Percentiles rank a stretch among this genome's conserved stretches.
Evolutionary conservation across 495 filamentous ascomycete species (phyloP).

Genomic region (Aspergillus avenaceus): DNA sequence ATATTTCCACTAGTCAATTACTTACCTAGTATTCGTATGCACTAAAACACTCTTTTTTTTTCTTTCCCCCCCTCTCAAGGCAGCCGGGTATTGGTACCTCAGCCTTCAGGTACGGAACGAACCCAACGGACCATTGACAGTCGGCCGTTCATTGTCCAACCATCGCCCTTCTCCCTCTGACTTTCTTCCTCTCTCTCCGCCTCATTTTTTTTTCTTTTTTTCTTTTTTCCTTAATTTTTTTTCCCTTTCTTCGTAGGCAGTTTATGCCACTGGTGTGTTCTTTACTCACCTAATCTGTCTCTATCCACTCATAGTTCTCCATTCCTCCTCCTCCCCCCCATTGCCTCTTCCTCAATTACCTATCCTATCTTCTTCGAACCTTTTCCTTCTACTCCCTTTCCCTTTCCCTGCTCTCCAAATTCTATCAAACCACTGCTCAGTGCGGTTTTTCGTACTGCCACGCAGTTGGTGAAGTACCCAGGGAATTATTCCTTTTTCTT

Average conservation of each 20-base stretch:
- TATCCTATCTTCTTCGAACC: slow-evolving; percentile 13
- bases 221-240: neutral
- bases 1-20: neutral
- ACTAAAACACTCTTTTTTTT: too few relatives aligned
- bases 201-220: slow-evolving; percentile 12
- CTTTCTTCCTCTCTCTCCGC: slow-evolving; percentile 9
- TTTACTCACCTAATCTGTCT: slow-evolving; percentile 1
- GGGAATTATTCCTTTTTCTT: slow-evolving; percentile 17
- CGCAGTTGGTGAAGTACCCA: slow-evolving; percentile 25
- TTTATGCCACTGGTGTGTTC: slow-evolving; percentile 10
- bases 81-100: neutral
- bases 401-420: slow-evolving; percentile 5
- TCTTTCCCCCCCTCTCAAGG: too few relatives aligned
- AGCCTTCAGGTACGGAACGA: neutral
- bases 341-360: slow-evolving; percentile 3
- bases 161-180: neutral
- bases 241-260: slow-evolving; percentile 7
- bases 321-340: neutral
- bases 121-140: neutral
- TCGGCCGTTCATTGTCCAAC: neutral
- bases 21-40: neutral
- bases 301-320: slow-evolving; percentile 4
- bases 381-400: slow-evolving; percentile 17
- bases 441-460: slow-evolving; percentile 24
- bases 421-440: slow-evolving; percentile 13